A percentile compares a stretch with the other conserved stretches of the same genome.
These are phyloP conservation scores for Cadophora sp. DNA, from an alignment of 2,329 filamentous ascomycete genomes.

Conservation along the genomic window DNA sequence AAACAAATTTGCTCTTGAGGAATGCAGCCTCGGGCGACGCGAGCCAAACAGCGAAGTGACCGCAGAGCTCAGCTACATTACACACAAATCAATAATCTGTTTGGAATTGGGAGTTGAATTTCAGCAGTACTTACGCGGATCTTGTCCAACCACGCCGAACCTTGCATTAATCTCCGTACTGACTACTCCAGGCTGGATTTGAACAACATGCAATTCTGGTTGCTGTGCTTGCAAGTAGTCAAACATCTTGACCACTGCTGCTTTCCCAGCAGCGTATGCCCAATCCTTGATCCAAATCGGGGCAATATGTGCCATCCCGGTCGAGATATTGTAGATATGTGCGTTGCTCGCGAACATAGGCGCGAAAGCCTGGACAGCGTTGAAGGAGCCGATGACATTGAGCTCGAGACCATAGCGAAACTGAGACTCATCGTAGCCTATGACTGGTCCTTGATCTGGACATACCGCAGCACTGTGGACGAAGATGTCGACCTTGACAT, in stretches of 20 bases:
- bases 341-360: slow-evolving; percentile 43
- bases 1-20: slow-evolving; percentile 53
- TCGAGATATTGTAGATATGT: slow-evolving; percentile 47
- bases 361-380: slow-evolving; percentile 46
- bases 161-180: slow-evolving; percentile 39
- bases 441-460: slow-evolving; percentile 41
- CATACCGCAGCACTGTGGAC: slow-evolving; percentile 48
- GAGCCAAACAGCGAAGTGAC: slow-evolving; percentile 37
- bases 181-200: slow-evolving; percentile 45
- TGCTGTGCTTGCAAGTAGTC: slow-evolving; percentile 41
- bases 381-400: slow-evolving; percentile 46
- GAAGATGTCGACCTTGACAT: slow-evolving; percentile 48
- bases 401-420: slow-evolving; percentile 45
- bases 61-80: slow-evolving; percentile 32
- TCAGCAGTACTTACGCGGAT: slow-evolving; percentile 40
- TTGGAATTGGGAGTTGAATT: background rate
- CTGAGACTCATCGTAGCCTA: slow-evolving; percentile 40
- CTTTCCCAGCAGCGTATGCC: slow-evolving; percentile 42
- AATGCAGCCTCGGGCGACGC: slow-evolving; percentile 51
- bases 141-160: slow-evolving; percentile 34
- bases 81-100: slow-evolving; percentile 15
- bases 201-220: slow-evolving; percentile 42
- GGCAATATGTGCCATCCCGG: slow-evolving; percentile 45
- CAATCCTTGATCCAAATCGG: slow-evolving; percentile 33
- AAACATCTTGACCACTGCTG: slow-evolving; percentile 43